A percentile compares a stretch with the other conserved stretches of the same genome.
Conservation (phyloP, 2,329 filamentous ascomycete genomes). For the Fusarium transvaalense region DNA sequence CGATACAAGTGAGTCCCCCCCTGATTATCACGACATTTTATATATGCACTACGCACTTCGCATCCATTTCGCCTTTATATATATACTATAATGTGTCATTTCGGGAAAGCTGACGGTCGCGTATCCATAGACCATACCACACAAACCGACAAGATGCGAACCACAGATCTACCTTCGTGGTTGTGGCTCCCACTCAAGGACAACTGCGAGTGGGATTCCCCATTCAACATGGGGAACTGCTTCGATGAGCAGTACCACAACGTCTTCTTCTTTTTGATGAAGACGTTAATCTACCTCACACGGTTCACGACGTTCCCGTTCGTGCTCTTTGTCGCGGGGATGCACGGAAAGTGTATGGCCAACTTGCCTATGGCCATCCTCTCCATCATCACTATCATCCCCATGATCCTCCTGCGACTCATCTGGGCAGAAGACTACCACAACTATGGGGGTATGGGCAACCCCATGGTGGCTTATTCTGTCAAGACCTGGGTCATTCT, state of each 20-base stretch:
- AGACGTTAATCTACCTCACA: slow-evolving; percentile 6
- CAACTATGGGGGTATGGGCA: not conserved
- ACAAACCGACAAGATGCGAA: slow-evolving; percentile 5
- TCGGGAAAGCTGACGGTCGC: not conserved
- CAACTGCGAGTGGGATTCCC: slow-evolving; percentile 23
- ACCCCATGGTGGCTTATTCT: slow-evolving; percentile 5
- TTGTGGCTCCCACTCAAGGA: slow-evolving; percentile 19
- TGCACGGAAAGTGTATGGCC: slow-evolving; percentile 1
- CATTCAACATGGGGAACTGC: slow-evolving; percentile 14
- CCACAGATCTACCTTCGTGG: slow-evolving; percentile 8
- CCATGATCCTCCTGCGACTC: not conserved
- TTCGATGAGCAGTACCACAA: slow-evolving; percentile 28
- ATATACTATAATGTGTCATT: not conserved
- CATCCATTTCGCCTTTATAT: not conserved
- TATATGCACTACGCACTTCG: not conserved
- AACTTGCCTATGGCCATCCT: not conserved
- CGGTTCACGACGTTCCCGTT: slow-evolving; percentile 8
- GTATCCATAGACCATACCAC: not conserved
- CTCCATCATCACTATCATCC: not conserved
- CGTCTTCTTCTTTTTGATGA: slow-evolving; percentile 14
- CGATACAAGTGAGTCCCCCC: slow-evolving; percentile 8
- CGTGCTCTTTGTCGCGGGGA: slow-evolving; percentile 1
- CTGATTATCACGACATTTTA: not conserved
- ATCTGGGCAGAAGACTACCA: slow-evolving; percentile 6
- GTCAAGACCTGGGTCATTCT: slow-evolving; percentile 14